phyloP scores from a whole-genome alignment of 805 yeast species.

The Lipomyces orientalis region DNA sequence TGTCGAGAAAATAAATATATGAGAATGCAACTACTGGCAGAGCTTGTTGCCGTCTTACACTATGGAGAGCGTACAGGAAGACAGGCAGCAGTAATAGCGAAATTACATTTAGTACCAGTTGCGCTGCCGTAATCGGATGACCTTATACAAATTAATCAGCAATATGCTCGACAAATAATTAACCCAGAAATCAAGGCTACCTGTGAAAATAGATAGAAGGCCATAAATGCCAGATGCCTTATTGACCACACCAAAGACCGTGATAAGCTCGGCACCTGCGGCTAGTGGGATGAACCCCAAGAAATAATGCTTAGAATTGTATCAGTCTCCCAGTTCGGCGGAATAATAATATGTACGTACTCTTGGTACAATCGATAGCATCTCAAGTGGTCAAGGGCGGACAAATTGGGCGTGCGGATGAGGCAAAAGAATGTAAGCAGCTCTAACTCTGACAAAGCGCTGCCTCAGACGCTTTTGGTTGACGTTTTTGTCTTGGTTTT shows the following conservation, averaged over 20 bases:
- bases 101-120: slow-evolving; percentile 77
- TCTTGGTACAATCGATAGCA: slow-evolving; percentile 11
- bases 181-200: slow-evolving; percentile 25
- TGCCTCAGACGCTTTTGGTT: too few species aligned
- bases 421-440: background rate
- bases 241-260: slow-evolving; percentile 78
- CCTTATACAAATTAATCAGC: slow-evolving; percentile 49
- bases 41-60: slow-evolving; percentile 60
- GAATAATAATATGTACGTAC: background rate
- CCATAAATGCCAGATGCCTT: slow-evolving; percentile 92
- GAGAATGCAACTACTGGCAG: slow-evolving; percentile 68
- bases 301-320: slow-evolving; percentile 47
- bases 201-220: slow-evolving; percentile 77
- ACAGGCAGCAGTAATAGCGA: slow-evolving; percentile 69
- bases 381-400: background rate
- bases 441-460: background rate
- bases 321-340: background rate
- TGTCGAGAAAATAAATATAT: slow-evolving; percentile 68
- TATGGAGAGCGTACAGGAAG: slow-evolving; percentile 62
- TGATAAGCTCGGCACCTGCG: slow-evolving; percentile 82
- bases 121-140: slow-evolving; percentile 80
- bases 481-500: too few species aligned
- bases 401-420: background rate
- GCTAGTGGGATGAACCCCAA: slow-evolving; percentile 77
- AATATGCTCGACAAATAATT: background rate